Base-by-base conservation (phyloP, 148 eudicot species). In the Nepenthes gracilis region DNA sequence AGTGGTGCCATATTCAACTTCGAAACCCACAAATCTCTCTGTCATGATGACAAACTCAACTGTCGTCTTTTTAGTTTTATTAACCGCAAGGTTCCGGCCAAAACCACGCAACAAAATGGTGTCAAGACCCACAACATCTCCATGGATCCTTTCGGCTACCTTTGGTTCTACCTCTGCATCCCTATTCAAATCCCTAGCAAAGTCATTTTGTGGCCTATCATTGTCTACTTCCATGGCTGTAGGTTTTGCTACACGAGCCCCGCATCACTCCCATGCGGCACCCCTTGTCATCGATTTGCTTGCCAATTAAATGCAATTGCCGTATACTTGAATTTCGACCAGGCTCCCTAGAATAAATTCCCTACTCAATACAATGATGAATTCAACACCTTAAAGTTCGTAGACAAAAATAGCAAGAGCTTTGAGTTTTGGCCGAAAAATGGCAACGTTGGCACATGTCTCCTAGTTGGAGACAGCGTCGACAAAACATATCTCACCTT, bases 291-390 rank as follows among this genome's bases (percentile, higher is more conserved):
- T 32, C 83, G 95, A 0, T 80, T 86, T 36, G 69, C 85, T 0
- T 59, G 80, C 8, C 55, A 67, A 36, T 12, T 82, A 0, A 71
- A 74, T 40, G 80, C 81, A 48, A 72, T 90, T 14, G 70, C 84
- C 0, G 67, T 81, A 35, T 90, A 95, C 32, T 88, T 86, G 12
- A 75, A 90, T 43, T 90, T 86, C 58, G 80, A 91, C 4, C 81
- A 78, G 1, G 67, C 95, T 0, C 95, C 97, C 1, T 92, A 90
- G 23, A 80, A 87, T 62, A 75, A 72, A 1, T 76, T 72, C 70
- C 97, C 97, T 2, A 62, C 87, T 1, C 92, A 84, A 4, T 84
- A 73, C 66, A 88, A 87, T 0, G 97, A 90, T 67, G 87, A 79
- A 0, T 74, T 77, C 60, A 80, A 77, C 55, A 88, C 79, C 49